phyloP scores from a whole-genome alignment of 2,329 filamentous ascomycete genomes.

The Talaromyces atroroseus region DNA sequence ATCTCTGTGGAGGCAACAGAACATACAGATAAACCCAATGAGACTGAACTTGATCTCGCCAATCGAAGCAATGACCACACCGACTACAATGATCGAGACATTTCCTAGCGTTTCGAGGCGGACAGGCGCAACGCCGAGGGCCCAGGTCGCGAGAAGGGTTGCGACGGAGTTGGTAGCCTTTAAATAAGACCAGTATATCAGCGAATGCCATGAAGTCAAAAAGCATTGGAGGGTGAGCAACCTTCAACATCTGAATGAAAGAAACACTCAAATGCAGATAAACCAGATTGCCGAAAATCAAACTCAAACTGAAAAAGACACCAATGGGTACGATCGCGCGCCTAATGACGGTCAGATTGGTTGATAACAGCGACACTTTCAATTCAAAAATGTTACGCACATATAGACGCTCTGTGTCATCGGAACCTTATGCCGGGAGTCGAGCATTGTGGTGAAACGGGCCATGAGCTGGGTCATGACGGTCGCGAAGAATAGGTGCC shows the following conservation, averaged over 20 bases:
- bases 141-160: constrained; percentile 83
- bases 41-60: constrained; percentile 86
- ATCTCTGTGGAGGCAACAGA: no score
- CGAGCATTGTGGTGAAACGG: constrained; percentile 79
- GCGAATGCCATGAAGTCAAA: not conserved
- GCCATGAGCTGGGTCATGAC: constrained; percentile 91
- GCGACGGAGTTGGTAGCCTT: constrained; percentile 91
- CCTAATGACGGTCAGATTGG: constrained; percentile 3
- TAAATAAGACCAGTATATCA: not conserved
- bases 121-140: constrained; percentile 73
- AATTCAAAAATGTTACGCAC: not conserved
- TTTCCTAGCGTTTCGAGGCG: constrained; percentile 85
- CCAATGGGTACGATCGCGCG: constrained; percentile 92
- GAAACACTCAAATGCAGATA: constrained; percentile 93
- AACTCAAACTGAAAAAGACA: constrained; percentile 87
- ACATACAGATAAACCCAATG: constrained; percentile 53
- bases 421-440: constrained; percentile 91
- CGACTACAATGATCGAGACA: constrained; percentile 88
- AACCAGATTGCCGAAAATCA: constrained; percentile 94
- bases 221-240: constrained; percentile 52
- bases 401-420: constrained; percentile 94
- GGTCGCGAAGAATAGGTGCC: constrained; percentile 89
- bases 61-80: constrained; percentile 88
- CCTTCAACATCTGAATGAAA: constrained; percentile 71
- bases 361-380: not conserved